Percentiles rank a stretch among this genome's conserved stretches.
Conservation (phyloP, 495 filamentous ascomycete genomes). For the Podospora appendiculata region DNA sequence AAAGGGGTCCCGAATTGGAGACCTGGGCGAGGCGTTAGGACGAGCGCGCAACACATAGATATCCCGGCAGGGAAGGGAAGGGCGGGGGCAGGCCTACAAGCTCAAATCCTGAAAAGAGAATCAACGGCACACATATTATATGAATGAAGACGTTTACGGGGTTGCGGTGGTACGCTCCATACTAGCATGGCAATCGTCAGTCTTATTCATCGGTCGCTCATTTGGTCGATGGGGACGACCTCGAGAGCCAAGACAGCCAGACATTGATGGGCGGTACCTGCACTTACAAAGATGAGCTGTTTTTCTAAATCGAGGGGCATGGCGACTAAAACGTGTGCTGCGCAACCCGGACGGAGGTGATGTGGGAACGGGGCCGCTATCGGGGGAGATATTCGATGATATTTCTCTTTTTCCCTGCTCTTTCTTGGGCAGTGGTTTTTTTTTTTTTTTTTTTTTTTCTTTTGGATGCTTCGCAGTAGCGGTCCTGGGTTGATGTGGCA, state of each 20-base stretch:
- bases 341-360: background rate
- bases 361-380: too few relatives aligned
- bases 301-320: conserved; percentile 76
- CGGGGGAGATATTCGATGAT: too few relatives aligned
- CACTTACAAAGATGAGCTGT: conserved; percentile 69
- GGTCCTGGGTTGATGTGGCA: too few relatives aligned
- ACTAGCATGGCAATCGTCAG: conserved; percentile 45
- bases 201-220: background rate
- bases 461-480: too few relatives aligned
- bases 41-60: background rate
- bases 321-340: conserved; percentile 4
- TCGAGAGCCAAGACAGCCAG: background rate
- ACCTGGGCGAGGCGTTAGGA: conserved; percentile 41
- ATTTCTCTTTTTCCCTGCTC: too few relatives aligned
- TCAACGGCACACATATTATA: conserved; percentile 76
- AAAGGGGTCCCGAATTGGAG: conserved; percentile 65
- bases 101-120: conserved; percentile 72
- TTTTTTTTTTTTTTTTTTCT: too few relatives aligned
- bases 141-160: conserved; percentile 86
- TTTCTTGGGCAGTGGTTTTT: too few relatives aligned
- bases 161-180: conserved; percentile 91
- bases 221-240: too few relatives aligned
- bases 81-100: conserved; percentile 47
- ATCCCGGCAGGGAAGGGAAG: background rate
- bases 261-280: background rate